Percentiles rank a stretch among this genome's conserved stretches.
These are phyloP conservation scores for Cryptosporidium meleagridis DNA, from an alignment of 169 alveolate genomes.

Conservation along the genomic window DNA sequence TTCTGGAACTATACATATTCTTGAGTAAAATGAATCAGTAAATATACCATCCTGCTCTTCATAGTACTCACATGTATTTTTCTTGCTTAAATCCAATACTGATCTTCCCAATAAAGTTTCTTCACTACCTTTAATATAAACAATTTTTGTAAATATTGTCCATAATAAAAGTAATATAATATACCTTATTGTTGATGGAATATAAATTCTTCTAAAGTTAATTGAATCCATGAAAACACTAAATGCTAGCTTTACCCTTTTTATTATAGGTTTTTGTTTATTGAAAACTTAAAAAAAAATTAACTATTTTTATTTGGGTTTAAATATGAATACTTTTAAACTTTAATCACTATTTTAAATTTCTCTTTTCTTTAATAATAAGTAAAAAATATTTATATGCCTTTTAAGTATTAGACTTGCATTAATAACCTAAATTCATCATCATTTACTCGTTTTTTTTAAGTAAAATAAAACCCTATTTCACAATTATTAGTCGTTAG, in stretches of 20 bases:
- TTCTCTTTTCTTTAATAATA: too few relatives aligned
- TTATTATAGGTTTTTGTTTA: too few relatives aligned
- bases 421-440: background rate
- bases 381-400: too few relatives aligned
- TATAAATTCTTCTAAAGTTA: background rate
- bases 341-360: too few relatives aligned
- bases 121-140: background rate
- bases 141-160: background rate
- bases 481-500: background rate
- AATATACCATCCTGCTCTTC: background rate
- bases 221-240: background rate
- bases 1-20: conserved; percentile 52
- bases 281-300: too few relatives aligned
- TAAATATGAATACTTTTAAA: too few relatives aligned
- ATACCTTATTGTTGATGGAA: background rate
- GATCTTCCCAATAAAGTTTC: conserved; percentile 21
- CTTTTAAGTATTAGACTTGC: background rate
- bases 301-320: too few relatives aligned
- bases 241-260: background rate
- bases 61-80: conserved; percentile 26
- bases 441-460: background rate
- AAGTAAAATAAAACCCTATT: background rate
- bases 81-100: conserved; percentile 7
- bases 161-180: background rate
- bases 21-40: background rate